Evolutionary conservation across 2,329 filamentous ascomycete species (phyloP), one percentile per base, ranked within the genome.

Genomic region (Geoglossum cookeanum): DNA sequence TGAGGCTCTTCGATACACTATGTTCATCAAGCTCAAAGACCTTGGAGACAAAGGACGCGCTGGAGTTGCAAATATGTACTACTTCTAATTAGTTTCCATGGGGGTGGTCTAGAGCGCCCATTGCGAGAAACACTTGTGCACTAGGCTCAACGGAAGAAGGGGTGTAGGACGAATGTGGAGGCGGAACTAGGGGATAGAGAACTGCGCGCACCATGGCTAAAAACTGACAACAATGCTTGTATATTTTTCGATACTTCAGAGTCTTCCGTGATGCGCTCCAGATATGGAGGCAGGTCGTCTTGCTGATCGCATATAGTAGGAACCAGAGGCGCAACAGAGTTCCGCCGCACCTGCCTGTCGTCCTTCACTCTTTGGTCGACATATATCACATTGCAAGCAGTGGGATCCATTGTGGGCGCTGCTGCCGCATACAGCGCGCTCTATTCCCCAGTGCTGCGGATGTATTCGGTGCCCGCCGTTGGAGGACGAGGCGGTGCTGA

Each of bases 41-140:
- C 63, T 76, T 75, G 15, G 70, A 68, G 60, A 77, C 70, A 62
- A 78, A 78, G 22, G 75, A 73, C 58, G 72, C 69, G 54, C 74
- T 76, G 8, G 72, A 74, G 49, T 71, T 71, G 63, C 76, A 79
- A 42, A 79, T 68, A 62, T 76, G 75, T 56, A 80, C 76, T 78
- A 61, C 37, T 52, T 49, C 37, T 37, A 57, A 15, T 48, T 55
- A 54, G 44, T 15, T 32, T 58, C 58, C 27, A 57, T 52, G 56
- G 30, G n/a, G 13, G 29, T 6, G 47, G 4, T 49, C 29, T 17
- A 5, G 30, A 37, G 30, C 32, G 11, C 22, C 22, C 13, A 5
- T 11, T n/a, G 22, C 22, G 42, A 45, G 42, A 45, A 11, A 4
- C n/a, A 4, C 22, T 45, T 45, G 42, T 9, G 9, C 42, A 22